Evolutionary conservation across 371 early-diverging fungal genomes (phyloP), one percentile per base, ranked within the genome.

Genomic region (Saksenaea vasiformis): DNA sequence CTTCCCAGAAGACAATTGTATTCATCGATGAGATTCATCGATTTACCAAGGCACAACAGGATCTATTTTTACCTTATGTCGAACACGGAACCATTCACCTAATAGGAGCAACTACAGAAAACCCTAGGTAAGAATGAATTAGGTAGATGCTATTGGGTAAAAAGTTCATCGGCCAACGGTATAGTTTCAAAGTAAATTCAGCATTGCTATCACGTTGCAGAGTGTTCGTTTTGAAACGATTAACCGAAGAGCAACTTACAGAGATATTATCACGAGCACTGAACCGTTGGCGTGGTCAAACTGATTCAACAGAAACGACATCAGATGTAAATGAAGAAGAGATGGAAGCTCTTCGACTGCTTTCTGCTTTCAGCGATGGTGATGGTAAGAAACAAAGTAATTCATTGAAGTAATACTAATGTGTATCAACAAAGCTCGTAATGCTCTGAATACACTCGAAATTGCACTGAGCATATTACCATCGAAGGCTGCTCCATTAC

Each of bases 21-120:
- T 93, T 95, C 69, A 67, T 94, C 22, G 95, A 95, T 70, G 95
- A 95, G 64, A 93, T 95, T 24, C 96, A 95, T 77, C 81, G 95
- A 22, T 95, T 94, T 63, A 93, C 89, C 19, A 94, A 93, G 61
- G 85, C 88, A 14, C 96, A 95, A 66, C 96, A 95, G 64, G 96
- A 95, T 69, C 64, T 91, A 1, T 93, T 95, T 62, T 63, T 95
- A 22, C 92, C 93, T 0, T 81, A 80, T 68, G 85, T 95, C 2
- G 96, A 95, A 72, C 83, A 82, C 53, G 96, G 96, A 4, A 84
- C 85, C 1, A 86, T 92, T 51, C 85, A 85, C 19, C 69, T 94
- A 9, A 87, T 95, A 31, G 94, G 92, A 5, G 94, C 94, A 0
- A 95, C 95, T 0, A 95, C 95, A 2, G 96, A 95, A 62, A 95